Conservation (phyloP, 345 rosid species). For the Corymbia maculata region DNA sequence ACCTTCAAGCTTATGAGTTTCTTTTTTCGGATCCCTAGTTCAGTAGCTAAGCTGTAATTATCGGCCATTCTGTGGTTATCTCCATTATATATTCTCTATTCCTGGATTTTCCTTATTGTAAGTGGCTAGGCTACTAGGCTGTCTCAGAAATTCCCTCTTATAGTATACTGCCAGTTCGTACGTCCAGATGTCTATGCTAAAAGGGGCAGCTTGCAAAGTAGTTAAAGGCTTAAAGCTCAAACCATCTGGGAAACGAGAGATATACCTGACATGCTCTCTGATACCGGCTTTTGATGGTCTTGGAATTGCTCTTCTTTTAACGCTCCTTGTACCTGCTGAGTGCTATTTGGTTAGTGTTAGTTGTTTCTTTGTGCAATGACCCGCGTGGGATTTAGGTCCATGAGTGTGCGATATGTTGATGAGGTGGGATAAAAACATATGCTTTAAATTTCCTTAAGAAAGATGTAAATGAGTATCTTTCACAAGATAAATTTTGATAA, state of each 20-base stretch:
- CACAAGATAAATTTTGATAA: not conserved
- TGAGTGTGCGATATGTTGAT: not conserved
- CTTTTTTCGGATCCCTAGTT: not conserved
- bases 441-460: not conserved
- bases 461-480: not conserved
- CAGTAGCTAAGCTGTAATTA: not conserved
- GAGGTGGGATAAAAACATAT: not conserved
- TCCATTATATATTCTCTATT: not conserved
- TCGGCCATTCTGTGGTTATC: not conserved
- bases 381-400: not conserved
- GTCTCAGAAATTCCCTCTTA: not conserved
- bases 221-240: not conserved
- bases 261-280: not conserved
- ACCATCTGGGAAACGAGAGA: not conserved
- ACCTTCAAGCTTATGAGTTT: not conserved
- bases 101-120: not conserved
- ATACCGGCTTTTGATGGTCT: not conserved
- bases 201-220: not conserved
- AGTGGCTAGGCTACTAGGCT: not conserved
- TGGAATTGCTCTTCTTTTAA: not conserved
- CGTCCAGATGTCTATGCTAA: not conserved
- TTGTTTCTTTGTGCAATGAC: not conserved
- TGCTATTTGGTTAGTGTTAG: not conserved
- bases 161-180: not conserved
- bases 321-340: not conserved